These are phyloP conservation scores for Haplographium delicatum DNA, from an alignment of 495 filamentous ascomycete genomes.

Conservation along the genomic window DNA sequence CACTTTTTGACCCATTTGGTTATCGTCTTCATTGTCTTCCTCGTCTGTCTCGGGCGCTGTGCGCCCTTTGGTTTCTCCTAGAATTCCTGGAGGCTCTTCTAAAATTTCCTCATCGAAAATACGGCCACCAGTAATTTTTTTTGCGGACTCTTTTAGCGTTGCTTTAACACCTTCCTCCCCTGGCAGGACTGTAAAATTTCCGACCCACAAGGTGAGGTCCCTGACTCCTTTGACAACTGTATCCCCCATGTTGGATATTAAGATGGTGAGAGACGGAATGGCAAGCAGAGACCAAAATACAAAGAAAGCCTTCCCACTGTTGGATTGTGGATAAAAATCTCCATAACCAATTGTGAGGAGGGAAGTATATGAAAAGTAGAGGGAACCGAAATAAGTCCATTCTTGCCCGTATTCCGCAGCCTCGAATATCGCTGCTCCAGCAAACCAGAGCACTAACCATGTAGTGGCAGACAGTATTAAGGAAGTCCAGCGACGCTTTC, in stretches of 20 bases:
- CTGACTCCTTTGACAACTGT: slow-evolving; percentile 67
- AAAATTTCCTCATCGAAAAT: slow-evolving; percentile 16
- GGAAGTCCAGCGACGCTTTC: slow-evolving; percentile 62
- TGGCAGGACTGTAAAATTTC: slow-evolving; percentile 70
- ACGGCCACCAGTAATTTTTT: slow-evolving; percentile 4
- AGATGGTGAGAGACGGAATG: slow-evolving; percentile 73
- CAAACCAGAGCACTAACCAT: slow-evolving; percentile 72
- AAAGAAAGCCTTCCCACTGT: slow-evolving; percentile 73
- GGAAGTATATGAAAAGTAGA: slow-evolving; percentile 78
- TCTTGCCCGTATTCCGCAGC: slow-evolving; percentile 36
- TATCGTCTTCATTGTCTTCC: slow-evolving; percentile 24
- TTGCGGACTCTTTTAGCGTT: slow-evolving; percentile 23
- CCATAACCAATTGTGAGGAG: slow-evolving; percentile 86
- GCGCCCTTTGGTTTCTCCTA: slow-evolving; percentile 31
- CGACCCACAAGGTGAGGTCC: slow-evolving; percentile 64
- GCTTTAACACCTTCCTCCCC: slow-evolving; percentile 49
- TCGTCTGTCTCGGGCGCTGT: slow-evolving; percentile 14
- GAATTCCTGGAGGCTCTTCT: slow-evolving; percentile 36
- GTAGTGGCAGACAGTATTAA: slow-evolving; percentile 56
- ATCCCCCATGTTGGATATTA: slow-evolving; percentile 79
- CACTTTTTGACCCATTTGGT: slow-evolving; percentile 16
- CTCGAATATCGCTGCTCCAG: slow-evolving; percentile 70
- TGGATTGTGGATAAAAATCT: slow-evolving; percentile 64
- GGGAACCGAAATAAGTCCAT: slow-evolving; percentile 75
- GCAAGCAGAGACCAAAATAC: slow-evolving; percentile 87